Conservation (phyloP, 352 stramenopile genomes). For the Phytopythium montanum region DNA sequence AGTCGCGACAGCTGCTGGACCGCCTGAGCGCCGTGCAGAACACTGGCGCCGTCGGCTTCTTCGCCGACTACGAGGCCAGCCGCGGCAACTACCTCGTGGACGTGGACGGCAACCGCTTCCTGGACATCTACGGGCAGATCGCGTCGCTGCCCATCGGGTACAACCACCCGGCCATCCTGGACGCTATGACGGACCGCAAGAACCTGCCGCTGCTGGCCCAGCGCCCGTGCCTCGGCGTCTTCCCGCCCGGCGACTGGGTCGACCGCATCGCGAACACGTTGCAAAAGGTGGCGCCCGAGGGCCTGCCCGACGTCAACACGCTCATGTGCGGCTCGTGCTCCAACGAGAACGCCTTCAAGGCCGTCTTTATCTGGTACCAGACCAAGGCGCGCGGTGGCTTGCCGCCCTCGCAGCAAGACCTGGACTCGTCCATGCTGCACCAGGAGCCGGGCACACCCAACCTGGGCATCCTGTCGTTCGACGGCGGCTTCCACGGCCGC, state of each 20-base stretch:
- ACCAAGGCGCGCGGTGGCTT: conserved; percentile 59
- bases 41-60: conserved; percentile 67
- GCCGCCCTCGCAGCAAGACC: conserved; percentile 51
- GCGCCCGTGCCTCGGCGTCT: conserved; percentile 70
- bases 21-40: conserved; percentile 62
- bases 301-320: conserved; percentile 72
- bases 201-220: conserved; percentile 73
- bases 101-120: conserved; percentile 79
- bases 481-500: conserved; percentile 77
- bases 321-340: conserved; percentile 87
- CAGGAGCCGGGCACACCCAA: conserved; percentile 63
- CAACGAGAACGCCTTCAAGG: conserved; percentile 87
- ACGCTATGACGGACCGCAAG: conserved; percentile 50
- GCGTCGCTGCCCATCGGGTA: conserved; percentile 82
- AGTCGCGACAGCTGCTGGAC: conserved; percentile 52
- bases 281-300: conserved; percentile 44
- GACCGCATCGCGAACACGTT: conserved; percentile 66
- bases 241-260: conserved; percentile 72
- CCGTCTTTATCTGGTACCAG: conserved; percentile 87
- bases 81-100: conserved; percentile 85
- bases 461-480: conserved; percentile 81
- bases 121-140: conserved; percentile 85
- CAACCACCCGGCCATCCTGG: conserved; percentile 75
- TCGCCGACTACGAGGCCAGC: conserved; percentile 71
- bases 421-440: conserved; percentile 73